Evolutionary conservation across 1,284 basidiomycete species (phyloP).

Genomic region (Omphalotus olearius): DNA sequence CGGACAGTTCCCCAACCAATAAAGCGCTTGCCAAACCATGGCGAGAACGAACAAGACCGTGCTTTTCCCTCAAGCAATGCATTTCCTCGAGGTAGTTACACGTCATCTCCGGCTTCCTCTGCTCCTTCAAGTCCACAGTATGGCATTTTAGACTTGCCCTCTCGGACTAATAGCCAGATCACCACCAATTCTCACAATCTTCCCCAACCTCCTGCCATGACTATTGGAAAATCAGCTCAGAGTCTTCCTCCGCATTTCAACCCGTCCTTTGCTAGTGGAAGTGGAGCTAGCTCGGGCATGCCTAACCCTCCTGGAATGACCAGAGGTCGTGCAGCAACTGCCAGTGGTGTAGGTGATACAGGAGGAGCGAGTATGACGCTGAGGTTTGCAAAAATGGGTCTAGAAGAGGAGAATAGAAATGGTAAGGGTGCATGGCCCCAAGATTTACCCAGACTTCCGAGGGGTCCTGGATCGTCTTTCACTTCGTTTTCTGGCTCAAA

Average conservation of each 20-base stretch:
- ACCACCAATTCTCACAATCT: background rate
- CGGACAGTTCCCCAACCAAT: too few relatives aligned
- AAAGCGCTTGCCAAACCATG: too few relatives aligned
- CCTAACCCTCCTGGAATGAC: too few relatives aligned
- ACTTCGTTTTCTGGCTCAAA: constrained; percentile 1
- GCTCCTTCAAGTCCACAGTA: background rate
- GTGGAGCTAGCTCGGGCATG: too few relatives aligned
- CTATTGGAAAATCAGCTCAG: background rate
- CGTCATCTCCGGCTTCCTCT: background rate
- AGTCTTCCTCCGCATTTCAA: background rate
- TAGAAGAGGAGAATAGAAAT: background rate
- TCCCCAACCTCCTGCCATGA: constrained; percentile 1
- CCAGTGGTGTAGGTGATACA: background rate
- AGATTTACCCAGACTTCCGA: constrained; percentile 9
- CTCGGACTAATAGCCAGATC: background rate
- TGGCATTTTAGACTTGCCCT: background rate
- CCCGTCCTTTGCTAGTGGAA: too few relatives aligned
- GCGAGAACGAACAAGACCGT: too few relatives aligned
- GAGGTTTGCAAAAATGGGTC: constrained; percentile 7
- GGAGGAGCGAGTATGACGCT: constrained; percentile 1
- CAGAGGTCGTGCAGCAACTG: background rate
- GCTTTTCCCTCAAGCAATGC: background rate
- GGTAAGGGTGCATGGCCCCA: constrained; percentile 2
- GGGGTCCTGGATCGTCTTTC: constrained; percentile 1
- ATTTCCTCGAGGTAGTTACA: background rate